These are phyloP conservation scores for Asclepias syriaca DNA, from an alignment of 257 asterid species.

Conservation along the genomic window DNA sequence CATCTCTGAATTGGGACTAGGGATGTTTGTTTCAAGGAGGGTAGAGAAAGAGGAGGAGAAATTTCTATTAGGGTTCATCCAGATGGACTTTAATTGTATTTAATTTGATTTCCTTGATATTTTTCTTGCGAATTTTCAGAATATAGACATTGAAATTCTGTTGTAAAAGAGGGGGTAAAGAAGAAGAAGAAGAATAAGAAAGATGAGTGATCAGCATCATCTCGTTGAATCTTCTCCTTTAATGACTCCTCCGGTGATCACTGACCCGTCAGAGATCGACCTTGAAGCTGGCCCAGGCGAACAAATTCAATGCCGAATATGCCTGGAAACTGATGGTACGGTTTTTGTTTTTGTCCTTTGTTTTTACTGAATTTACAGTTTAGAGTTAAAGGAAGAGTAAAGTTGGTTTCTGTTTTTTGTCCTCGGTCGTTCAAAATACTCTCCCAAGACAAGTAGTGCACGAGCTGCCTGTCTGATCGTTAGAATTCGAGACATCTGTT, in stretches of 20 bases:
- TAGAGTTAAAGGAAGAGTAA: no score
- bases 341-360: no score
- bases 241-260: slow-evolving; percentile 54
- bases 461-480: no score
- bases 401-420: no score
- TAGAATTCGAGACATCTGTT: no score
- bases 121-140: background rate
- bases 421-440: no score
- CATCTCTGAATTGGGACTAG: background rate
- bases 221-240: slow-evolving; percentile 66
- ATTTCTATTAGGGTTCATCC: slow-evolving; percentile 7
- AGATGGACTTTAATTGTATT: background rate
- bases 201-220: slow-evolving; percentile 44
- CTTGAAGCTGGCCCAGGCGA: no score
- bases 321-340: no score
- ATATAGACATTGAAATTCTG: slow-evolving; percentile 5
- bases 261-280: no score
- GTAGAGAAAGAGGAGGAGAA: background rate
- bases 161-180: background rate
- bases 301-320: no score
- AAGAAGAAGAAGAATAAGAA: background rate
- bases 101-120: background rate
- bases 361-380: no score
- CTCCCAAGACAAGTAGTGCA: no score
- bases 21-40: background rate